Base-by-base conservation (phyloP, 1,139 yeast genomes). In the Suhomyces atakaporum region DNA sequence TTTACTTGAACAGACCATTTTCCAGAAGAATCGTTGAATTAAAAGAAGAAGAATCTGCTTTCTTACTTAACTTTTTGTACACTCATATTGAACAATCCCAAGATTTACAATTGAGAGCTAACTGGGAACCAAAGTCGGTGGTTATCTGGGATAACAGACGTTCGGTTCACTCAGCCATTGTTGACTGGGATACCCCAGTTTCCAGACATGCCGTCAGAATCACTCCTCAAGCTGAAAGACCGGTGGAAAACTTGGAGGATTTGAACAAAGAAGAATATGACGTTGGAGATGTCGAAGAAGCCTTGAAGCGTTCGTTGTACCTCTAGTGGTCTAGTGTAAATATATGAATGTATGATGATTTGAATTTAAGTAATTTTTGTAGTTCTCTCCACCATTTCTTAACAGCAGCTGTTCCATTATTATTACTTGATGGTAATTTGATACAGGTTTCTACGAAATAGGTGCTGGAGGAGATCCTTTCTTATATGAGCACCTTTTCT, bases 111-210 rank as follows among this genome's bases (percentile, higher is more conserved):
- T 66, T 74, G 43, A 66, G 84, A 54, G 80, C 77, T 13, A 69
- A 62, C 46, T 78, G 82, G 81, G 79, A 76, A 50, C 75, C 75
- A 33, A 72, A 69, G 25, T 63, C 81, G 16, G 79, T 78, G 28
- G 80, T 75, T 14, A 69, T 76, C 33, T 78, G 73, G 73, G 73
- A 68, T 41, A 69, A 69, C 56, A 62, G 74, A 54, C 60, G 69
- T 41, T 61, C 65, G 5, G 64, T 63, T 19, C 74, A 69, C 46
- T 57, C 70, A n/a, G 73, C 74, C 11, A 60, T 64, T 27, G 57
- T 65, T 38, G 75, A 69, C 50, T 65, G 69, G 68, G 70, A 65
- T 35, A 54, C 63, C 31, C 71, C 71, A 4, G 65, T 62, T 12
- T 56, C 62, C 18, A 65, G 75, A 56, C 74, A 68, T 36, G 74